phyloP scores from a whole-genome alignment of 164 flowering plant genomes.

The Kingdonia uniflora region DNA sequence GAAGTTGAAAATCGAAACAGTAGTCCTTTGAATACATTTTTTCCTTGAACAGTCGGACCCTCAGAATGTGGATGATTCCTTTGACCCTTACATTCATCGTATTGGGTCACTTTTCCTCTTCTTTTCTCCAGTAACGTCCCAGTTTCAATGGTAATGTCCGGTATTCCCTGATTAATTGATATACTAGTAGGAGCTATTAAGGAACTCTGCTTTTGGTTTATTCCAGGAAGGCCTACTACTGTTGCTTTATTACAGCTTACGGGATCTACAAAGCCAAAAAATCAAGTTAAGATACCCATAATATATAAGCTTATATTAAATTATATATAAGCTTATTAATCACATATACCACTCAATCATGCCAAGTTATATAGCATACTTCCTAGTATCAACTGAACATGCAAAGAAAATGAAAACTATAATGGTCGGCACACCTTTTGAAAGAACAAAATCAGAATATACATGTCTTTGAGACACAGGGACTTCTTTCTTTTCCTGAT shows the following conservation, averaged over 20 bases:
- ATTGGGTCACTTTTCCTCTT: conserved; percentile 14
- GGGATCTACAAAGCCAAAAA: conserved; percentile 18
- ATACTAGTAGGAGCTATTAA: conserved; percentile 13
- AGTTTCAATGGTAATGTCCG: conserved; percentile 14
- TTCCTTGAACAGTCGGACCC: conserved; percentile 11
- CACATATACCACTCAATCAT: not conserved
- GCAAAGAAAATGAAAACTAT: not conserved
- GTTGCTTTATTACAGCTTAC: conserved; percentile 22
- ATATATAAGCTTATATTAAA: no score
- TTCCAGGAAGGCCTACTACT: conserved; percentile 12
- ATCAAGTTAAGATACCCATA: not conserved
- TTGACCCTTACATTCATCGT: conserved; percentile 16
- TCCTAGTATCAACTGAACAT: not conserved
- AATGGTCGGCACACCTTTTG: conserved; percentile 43
- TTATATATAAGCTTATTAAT: no score
- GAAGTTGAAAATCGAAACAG: conserved; percentile 59
- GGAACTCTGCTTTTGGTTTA: conserved; percentile 24
- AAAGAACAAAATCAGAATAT: conserved; percentile 58
- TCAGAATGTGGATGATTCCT: conserved; percentile 19
- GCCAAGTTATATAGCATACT: not conserved
- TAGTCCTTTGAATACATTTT: conserved; percentile 48
- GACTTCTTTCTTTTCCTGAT: conserved; percentile 61
- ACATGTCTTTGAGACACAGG: conserved; percentile 55
- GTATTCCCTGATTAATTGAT: conserved; percentile 15
- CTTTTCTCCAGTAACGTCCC: conserved; percentile 23